phyloP scores from a whole-genome alignment of 805 yeast species.

The Metschnikowia koreensis region DNA sequence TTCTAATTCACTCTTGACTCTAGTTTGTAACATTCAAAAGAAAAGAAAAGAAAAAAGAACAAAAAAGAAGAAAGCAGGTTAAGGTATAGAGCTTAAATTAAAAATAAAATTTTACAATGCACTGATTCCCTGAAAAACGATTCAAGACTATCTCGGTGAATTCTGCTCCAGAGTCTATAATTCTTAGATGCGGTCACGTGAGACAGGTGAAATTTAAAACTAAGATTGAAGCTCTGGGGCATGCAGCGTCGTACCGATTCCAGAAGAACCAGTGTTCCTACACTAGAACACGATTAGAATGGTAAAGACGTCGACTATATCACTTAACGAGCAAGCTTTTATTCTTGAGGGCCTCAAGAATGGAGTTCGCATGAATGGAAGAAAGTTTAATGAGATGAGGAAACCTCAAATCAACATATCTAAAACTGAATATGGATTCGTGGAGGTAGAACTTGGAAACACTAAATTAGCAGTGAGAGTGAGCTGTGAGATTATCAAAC shows the following conservation, averaged over 20 bases:
- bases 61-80: no score
- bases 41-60: background rate
- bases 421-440: slow-evolving; percentile 71
- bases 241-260: no score
- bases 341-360: slow-evolving; percentile 60
- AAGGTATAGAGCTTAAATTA: no score
- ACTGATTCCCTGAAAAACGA: no score
- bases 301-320: slow-evolving; percentile 62
- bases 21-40: background rate
- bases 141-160: no score
- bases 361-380: slow-evolving; percentile 66
- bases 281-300: slow-evolving; percentile 26
- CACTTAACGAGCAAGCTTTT: slow-evolving; percentile 62
- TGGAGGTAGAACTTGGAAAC: slow-evolving; percentile 71
- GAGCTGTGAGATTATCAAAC: slow-evolving; percentile 71
- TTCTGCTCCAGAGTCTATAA: background rate
- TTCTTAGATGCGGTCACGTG: background rate
- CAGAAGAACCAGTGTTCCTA: no score
- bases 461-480: slow-evolving; percentile 70
- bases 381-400: slow-evolving; percentile 63
- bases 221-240: background rate
- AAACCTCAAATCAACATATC: slow-evolving; percentile 61
- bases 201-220: background rate
- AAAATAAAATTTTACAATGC: no score
- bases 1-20: background rate